Evolutionary conservation across 2,329 filamentous ascomycete species (phyloP).

Genomic region (Xylaria sp.): DNA sequence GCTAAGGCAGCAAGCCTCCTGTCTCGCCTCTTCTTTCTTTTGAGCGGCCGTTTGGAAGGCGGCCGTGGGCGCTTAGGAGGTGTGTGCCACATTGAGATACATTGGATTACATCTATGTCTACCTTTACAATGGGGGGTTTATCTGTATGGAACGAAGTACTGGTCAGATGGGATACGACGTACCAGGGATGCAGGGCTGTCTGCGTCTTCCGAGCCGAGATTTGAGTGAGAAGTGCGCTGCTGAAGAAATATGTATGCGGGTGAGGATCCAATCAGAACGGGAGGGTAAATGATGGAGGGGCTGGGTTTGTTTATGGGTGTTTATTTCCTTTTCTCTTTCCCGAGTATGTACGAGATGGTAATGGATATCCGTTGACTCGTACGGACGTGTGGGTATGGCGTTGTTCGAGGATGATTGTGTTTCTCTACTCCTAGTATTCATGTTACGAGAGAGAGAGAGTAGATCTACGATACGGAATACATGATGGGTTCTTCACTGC

Average conservation of each 20-base stretch:
- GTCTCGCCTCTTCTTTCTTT: background rate
- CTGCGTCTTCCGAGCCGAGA: conserved; percentile 28
- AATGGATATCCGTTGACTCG: no score
- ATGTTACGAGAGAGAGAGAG: background rate
- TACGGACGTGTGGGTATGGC: no score
- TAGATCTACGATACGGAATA: background rate
- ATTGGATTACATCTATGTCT: no score
- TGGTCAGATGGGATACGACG: no score
- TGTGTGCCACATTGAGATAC: conserved; percentile 21
- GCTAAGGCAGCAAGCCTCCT: background rate
- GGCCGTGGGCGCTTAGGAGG: conserved; percentile 26
- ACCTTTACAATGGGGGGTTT: no score
- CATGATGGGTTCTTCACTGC: background rate
- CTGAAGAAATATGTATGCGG: conserved; percentile 8
- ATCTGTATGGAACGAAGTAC: no score
- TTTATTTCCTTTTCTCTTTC: no score
- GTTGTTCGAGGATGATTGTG: no score
- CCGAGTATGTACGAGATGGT: no score
- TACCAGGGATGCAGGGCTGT: conserved; percentile 15
- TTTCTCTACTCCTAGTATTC: no score
- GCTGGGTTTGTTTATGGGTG: no score
- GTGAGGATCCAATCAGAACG: conserved; percentile 8
- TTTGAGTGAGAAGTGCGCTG: conserved; percentile 19
- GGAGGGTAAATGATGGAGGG: conserved; percentile 11
- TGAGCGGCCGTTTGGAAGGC: conserved; percentile 18